A percentile compares a stretch with the other conserved stretches of the same genome.
Conservation (phyloP, 371 early-diverging fungal genomes). For the Synchytrium microbalum region DNA sequence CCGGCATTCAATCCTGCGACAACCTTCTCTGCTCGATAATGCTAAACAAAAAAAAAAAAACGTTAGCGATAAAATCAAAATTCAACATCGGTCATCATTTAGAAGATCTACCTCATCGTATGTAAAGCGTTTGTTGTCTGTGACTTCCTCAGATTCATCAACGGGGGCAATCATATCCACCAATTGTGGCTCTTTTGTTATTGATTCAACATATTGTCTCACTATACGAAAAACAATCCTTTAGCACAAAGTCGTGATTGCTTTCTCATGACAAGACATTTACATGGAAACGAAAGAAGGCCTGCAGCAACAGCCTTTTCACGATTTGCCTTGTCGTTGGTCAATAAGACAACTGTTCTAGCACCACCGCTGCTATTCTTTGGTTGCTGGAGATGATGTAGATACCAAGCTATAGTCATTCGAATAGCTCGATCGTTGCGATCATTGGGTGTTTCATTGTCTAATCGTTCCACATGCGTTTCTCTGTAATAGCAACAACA, state of each 20-base stretch:
- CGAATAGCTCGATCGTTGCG: slow-evolving; percentile 69
- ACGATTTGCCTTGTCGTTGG: slow-evolving; percentile 82
- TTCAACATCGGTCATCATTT: background rate
- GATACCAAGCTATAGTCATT: slow-evolving; percentile 40
- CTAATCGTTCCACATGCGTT: slow-evolving; percentile 70
- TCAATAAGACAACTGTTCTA: slow-evolving; percentile 57
- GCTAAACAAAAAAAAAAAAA: slow-evolving; percentile 25
- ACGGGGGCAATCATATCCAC: slow-evolving; percentile 78
- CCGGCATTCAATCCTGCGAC: slow-evolving; percentile 80
- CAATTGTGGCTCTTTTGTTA: slow-evolving; percentile 60
- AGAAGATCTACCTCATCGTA: slow-evolving; percentile 27
- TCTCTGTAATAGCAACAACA: slow-evolving; percentile 38
- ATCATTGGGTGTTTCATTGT: slow-evolving; percentile 85
- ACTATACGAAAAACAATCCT: slow-evolving; percentile 14
- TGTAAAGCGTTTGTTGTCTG: slow-evolving; percentile 33
- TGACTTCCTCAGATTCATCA: slow-evolving; percentile 42
- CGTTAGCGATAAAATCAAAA: background rate
- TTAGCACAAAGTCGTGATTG: background rate
- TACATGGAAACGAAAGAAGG: background rate
- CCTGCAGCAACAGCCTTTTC: slow-evolving; percentile 27
- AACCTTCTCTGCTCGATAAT: slow-evolving; percentile 64
- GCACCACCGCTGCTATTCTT: slow-evolving; percentile 22
- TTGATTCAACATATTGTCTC: slow-evolving; percentile 42
- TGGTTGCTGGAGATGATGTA: slow-evolving; percentile 30
- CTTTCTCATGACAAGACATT: background rate